These are phyloP conservation scores for Berkeleyomyces basicola DNA, from an alignment of 2,329 filamentous ascomycete species.

Conservation along the genomic window DNA sequence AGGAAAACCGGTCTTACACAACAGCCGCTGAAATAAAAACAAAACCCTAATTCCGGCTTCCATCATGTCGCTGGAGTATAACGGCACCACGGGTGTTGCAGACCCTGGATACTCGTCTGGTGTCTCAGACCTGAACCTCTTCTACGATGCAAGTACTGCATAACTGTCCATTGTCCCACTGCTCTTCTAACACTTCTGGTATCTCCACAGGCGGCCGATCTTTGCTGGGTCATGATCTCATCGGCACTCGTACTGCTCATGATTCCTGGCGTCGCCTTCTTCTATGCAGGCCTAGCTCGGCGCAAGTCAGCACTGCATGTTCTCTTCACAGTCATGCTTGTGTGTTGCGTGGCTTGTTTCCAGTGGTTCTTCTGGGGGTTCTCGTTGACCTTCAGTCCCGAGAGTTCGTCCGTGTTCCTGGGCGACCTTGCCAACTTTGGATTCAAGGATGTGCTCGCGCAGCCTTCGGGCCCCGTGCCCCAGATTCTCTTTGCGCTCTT, in stretches of 20 bases:
- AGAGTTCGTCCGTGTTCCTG: slow-evolving; percentile 55
- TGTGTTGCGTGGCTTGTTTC: slow-evolving; percentile 62
- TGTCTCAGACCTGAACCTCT: slow-evolving; percentile 62
- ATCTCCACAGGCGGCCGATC: slow-evolving; percentile 49
- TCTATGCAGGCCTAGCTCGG: slow-evolving; percentile 79
- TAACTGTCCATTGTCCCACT: neutral
- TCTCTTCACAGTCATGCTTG: slow-evolving; percentile 72
- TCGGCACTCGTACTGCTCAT: slow-evolving; percentile 75
- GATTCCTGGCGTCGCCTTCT: slow-evolving; percentile 88
- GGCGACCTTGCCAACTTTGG: slow-evolving; percentile 71
- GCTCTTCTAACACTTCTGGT: neutral
- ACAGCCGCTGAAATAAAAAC: neutral
- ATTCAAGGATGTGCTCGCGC: slow-evolving; percentile 57
- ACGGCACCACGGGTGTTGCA: slow-evolving; percentile 32
- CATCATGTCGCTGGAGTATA: slow-evolving; percentile 28
- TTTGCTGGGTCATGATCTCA: slow-evolving; percentile 63
- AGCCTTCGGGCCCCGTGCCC: slow-evolving; percentile 53
- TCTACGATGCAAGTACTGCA: slow-evolving; percentile 48
- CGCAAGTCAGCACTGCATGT: slow-evolving; percentile 79
- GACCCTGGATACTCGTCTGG: slow-evolving; percentile 33
- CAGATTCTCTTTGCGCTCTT: slow-evolving; percentile 75
- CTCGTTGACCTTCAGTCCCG: slow-evolving; percentile 68
- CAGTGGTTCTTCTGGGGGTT: slow-evolving; percentile 98
- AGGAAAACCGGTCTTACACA: neutral
- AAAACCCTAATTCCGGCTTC: neutral